A percentile compares a stretch with the other conserved stretches of the same genome.
These are phyloP conservation scores for Malassezia restricta DNA, from an alignment of 1,284 basidiomycete species.

Conservation along the genomic window DNA sequence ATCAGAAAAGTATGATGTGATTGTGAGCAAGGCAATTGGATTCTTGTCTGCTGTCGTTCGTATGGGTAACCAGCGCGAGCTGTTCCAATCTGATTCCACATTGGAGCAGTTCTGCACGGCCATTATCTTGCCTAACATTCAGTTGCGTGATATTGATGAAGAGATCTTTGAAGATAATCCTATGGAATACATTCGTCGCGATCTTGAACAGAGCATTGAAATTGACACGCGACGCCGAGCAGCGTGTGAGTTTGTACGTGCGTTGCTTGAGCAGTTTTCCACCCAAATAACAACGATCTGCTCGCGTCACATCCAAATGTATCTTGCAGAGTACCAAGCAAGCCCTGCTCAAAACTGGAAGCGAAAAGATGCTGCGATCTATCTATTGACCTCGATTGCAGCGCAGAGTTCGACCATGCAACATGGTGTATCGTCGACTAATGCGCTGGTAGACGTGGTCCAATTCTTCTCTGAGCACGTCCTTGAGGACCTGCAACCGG, in stretches of 20 bases:
- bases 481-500: slow-evolving; percentile 64
- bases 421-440: slow-evolving; percentile 76
- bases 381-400: slow-evolving; percentile 79
- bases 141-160: slow-evolving; percentile 73
- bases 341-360: slow-evolving; percentile 70
- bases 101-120: slow-evolving; percentile 73
- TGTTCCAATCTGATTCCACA: slow-evolving; percentile 57
- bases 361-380: slow-evolving; percentile 90
- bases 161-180: slow-evolving; percentile 97
- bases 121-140: slow-evolving; percentile 85
- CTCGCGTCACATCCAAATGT: slow-evolving; percentile 65
- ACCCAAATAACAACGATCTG: slow-evolving; percentile 72
- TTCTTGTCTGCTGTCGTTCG: slow-evolving; percentile 82
- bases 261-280: slow-evolving; percentile 70
- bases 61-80: slow-evolving; percentile 53
- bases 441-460: slow-evolving; percentile 81
- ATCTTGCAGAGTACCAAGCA: slow-evolving; percentile 55
- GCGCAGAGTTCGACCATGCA: slow-evolving; percentile 64
- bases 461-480: slow-evolving; percentile 89
- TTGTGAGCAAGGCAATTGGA: slow-evolving; percentile 80
- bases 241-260: slow-evolving; percentile 80
- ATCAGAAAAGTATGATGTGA: slow-evolving; percentile 64
- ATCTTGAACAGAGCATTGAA: slow-evolving; percentile 57
- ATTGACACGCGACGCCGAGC: slow-evolving; percentile 73
- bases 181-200: slow-evolving; percentile 81